Base-by-base conservation (phyloP, 176 grass and related monocot species). In the Urochloa ruziziensis region DNA sequence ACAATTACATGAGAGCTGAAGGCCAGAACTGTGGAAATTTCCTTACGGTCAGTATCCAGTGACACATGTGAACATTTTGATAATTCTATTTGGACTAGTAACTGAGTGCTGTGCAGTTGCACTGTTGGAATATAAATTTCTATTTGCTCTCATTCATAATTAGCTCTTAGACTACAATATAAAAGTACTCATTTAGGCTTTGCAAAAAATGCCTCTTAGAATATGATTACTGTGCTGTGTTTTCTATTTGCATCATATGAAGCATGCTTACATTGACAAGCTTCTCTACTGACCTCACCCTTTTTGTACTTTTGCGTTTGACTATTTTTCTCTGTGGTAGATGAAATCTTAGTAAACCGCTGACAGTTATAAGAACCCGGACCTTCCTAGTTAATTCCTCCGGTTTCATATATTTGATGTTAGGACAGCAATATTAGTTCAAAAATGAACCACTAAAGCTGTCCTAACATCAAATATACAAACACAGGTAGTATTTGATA, bases 11-110 rank as follows among this genome's bases (percentile, higher is more conserved):
- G 5, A 86, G 88, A 57, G 60, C 82, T 29, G 91, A 85, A 56
- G 85, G 91, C 7, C 88, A 90, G 73, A 94, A 94, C 75, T 74
- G 72, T 65, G 91, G 88, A 86, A 90, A 94, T 75, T 90, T 88
- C 60, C 78, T 94, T 63, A 83, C 85, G 40, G 91, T 94, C 29
- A 24, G 87, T 80, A 37, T 81, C 37, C 70, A 75, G 9, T 60
- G 18, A 39, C 24, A 13, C 39, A 4, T 75, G n/a, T n/a, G 60
- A 52, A 54, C 54, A 42, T 39, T 81, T 80, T 47, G 2, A 10
- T 43, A 39, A 44, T 19, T 21, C 35, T 16, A 13, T 83, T 40
- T 43, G 32, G 10, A 66, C 13, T 4, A 71, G 13, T 12, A 18
- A 53, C 40, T 69, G 42, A 42, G 17, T 70, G 56, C 21, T 42